These are phyloP conservation scores for Lepidium sativum DNA, from an alignment of 345 rosid genomes.

Conservation along the genomic window DNA sequence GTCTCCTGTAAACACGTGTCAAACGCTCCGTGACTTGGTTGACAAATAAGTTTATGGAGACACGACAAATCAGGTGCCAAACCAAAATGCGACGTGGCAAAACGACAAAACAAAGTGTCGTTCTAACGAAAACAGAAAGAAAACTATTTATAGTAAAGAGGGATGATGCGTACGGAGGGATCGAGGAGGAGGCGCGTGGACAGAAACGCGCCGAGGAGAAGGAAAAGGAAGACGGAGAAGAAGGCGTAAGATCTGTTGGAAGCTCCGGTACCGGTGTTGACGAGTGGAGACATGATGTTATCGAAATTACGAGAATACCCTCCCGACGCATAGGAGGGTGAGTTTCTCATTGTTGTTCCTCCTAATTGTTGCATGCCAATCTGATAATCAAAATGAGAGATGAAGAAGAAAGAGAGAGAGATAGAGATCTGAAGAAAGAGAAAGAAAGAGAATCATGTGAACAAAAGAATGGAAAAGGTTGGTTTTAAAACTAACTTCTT, in stretches of 20 bases:
- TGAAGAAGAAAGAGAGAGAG: not conserved
- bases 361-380: conserved; percentile 19
- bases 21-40: not conserved
- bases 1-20: conserved; percentile 10
- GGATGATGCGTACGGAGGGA: conserved; percentile 33
- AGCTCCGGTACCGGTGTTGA: conserved; percentile 29
- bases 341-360: conserved; percentile 17
- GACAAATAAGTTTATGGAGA: conserved; percentile 1
- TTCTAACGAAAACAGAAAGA: not conserved
- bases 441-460: conserved; percentile 22
- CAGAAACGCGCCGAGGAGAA: conserved; percentile 59
- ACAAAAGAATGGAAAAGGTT: not conserved
- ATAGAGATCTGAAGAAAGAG: not conserved
- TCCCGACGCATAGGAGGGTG: conserved; percentile 21
- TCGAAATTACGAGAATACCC: conserved; percentile 33
- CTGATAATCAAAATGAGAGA: not conserved
- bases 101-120: conserved; percentile 1
- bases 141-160: not conserved
- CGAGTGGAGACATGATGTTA: conserved; percentile 31
- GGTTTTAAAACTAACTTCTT: not conserved
- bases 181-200: conserved; percentile 54
- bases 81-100: conserved; percentile 17
- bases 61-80: conserved; percentile 10
- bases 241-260: conserved; percentile 33
- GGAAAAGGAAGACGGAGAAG: conserved; percentile 35